Base-by-base conservation (phyloP, 2,329 filamentous ascomycete genomes). In the Trichophyton schoenleinii region DNA sequence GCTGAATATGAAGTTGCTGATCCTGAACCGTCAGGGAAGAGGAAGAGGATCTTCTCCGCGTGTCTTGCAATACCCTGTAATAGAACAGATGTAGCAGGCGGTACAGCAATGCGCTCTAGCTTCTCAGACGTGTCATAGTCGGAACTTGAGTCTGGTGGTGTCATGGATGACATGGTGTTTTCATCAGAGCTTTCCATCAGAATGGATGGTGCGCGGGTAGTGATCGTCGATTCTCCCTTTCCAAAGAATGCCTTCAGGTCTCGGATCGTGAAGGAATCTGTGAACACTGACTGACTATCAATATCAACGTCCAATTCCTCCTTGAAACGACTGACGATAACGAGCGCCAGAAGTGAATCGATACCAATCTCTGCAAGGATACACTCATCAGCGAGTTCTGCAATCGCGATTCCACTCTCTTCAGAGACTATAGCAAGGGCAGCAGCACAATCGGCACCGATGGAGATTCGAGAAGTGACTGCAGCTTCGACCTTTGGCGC, bases 1-100 rank as follows among this genome's bases (percentile, higher is more conserved):
- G 67, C 60, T 1, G 68, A 67, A 66, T 79, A 80, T 0, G 77
- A 74, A 1, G 72, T 71, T 1, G 75, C 75, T 8, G 76, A 77
- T 13, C 79, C 79, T 59, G 71, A 70, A 11, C 79, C 79, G 64
- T 81, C 79, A 3, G 79, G 79, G 60, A 81, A 72, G 48, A 80
- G 67, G 63, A 75, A 79, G 1, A 79, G 68, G 22, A 63, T 67
- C 25, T 64, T 64, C 22, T 41, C 36, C 13, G 66, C 60, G 3
- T 63, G 64, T 38, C 68, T 77, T 34, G 77, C 18, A 70, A 75
- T 65, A 73, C 81, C 74, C 77, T 83, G 73, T 11, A 77, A 70
- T 11, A 77, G 66, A 34, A 77, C 68, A 2, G 75, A 77, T 7
- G 67, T 64, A 6, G 65, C 62, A 44, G 41, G 41, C 41, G 41